phyloP scores from a whole-genome alignment of 176 grass and related monocot genomes.

The Juncus effusus region DNA sequence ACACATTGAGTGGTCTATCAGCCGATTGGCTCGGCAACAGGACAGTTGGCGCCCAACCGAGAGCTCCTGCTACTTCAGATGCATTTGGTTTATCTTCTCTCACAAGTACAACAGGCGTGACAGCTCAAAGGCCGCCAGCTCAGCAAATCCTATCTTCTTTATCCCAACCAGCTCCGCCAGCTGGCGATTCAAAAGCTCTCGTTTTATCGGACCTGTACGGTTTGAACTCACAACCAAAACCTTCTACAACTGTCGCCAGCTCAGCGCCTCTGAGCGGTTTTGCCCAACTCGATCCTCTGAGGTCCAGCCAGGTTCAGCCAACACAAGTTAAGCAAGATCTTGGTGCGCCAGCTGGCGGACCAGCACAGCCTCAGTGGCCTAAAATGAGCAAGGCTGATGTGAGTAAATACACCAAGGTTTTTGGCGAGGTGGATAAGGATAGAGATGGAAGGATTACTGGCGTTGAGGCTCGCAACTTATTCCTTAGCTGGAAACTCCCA shows the following conservation, averaged over 20 bases:
- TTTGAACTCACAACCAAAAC: conserved; percentile 48
- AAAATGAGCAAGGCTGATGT: conserved; percentile 90
- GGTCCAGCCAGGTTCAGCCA: conserved; percentile 56
- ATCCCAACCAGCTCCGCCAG: not conserved
- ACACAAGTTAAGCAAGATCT: conserved; percentile 34
- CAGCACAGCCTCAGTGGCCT: conserved; percentile 61
- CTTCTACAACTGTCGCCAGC: conserved; percentile 37
- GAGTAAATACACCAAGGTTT: conserved; percentile 94
- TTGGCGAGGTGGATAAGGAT: conserved; percentile 82
- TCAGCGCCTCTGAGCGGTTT: conserved; percentile 51
- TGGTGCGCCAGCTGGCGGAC: not conserved
- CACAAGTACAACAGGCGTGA: conserved; percentile 37
- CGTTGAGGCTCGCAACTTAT: conserved; percentile 73
- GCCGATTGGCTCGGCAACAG: conserved; percentile 58
- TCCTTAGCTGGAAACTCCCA: conserved; percentile 98
- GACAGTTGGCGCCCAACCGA: conserved; percentile 38
- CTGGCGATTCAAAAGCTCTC: conserved; percentile 49
- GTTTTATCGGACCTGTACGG: conserved; percentile 24
- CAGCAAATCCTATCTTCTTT: conserved; percentile 41
- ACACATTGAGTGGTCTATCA: conserved; percentile 20
- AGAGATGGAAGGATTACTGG: conserved; percentile 99
- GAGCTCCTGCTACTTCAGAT: conserved; percentile 37
- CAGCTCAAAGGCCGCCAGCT: conserved; percentile 41
- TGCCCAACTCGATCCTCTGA: conserved; percentile 52
- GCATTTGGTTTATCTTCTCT: conserved; percentile 49